Base-by-base conservation (phyloP, 805 yeast species). In the Kazachstania africana region DNA sequence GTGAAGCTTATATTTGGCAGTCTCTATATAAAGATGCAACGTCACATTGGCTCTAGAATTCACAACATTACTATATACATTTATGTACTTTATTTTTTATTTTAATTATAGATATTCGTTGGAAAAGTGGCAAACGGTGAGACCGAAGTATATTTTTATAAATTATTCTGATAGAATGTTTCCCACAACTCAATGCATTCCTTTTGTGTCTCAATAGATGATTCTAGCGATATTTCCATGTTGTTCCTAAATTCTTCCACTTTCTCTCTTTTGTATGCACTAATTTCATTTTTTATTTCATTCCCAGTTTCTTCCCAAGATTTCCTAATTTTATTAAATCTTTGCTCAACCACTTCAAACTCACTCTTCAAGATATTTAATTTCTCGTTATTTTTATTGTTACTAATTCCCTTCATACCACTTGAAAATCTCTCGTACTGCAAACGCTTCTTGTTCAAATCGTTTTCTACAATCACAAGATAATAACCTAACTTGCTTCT, bases 1-100 rank as follows among this genome's bases (percentile, higher is more conserved):
- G 96, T 58, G 96, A 91, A 55, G 98, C 97, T 0, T 91, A 75
- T 55, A 84, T 91, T 47, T 91, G 96, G 96, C 96, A 87, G 59
- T 75, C 88, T 33, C 62, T 91, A 24, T 91, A 83, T 53, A 84
- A 82, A 50, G 80, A 84, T 51, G 95, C 95, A 4, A 62, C 78
- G 13, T 95, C 95, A 1, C 95, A 87, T 57, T 66, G 87, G 52
- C 69, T 77, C 26, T 53, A 23, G 36, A 36, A 20, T 14, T 10
- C 10, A 10, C 10, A 19, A 10, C 6, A 10, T 8, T 6, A 19
- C 22, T 8, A 19, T 19, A 8, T 19, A 19, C 22, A 19, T 19
- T 8, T 8, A 6, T 19, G 22, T 19, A 6, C 6, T 19, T 19
- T 19, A 8, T 19, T 19, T 10, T 19, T 10, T 8, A 6, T 19